Conservation (phyloP, 139 green algal species). For the Chlamydomonas sp. region DNA sequence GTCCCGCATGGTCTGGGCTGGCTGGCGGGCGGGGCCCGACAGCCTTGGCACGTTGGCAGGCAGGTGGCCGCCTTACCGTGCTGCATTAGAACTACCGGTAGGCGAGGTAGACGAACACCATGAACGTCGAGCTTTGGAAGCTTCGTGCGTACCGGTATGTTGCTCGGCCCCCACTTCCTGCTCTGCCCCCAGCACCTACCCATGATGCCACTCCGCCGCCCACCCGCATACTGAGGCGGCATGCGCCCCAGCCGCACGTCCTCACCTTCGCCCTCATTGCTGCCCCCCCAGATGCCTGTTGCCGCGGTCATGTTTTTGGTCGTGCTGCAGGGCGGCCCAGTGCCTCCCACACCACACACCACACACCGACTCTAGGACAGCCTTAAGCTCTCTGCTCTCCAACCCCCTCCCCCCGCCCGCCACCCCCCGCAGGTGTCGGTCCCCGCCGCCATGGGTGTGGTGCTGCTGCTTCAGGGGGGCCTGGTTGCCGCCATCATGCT, state of each 20-base stretch:
- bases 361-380: neutral
- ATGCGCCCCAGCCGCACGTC: neutral
- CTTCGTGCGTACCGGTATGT: too few species aligned
- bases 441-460: neutral
- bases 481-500: neutral
- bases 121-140: too few species aligned
- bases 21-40: too few species aligned
- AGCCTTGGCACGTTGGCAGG: too few species aligned
- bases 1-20: too few species aligned
- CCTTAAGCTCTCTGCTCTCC: neutral
- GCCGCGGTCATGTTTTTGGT: neutral
- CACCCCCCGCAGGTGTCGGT: conserved; percentile 2
- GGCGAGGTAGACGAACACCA: too few species aligned
- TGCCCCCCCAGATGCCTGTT: neutral
- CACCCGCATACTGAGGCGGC: neutral
- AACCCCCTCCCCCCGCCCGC: neutral
- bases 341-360: too few species aligned
- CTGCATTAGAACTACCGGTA: too few species aligned
- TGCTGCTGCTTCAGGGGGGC: neutral
- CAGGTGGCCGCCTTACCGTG: too few species aligned
- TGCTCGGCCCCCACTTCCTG: too few species aligned
- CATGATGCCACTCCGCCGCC: neutral
- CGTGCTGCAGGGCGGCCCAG: neutral
- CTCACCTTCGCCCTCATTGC: too few species aligned
- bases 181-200: too few species aligned